Conservation (phyloP, 176 grass and related monocot species). For the Chloris gayana region DNA sequence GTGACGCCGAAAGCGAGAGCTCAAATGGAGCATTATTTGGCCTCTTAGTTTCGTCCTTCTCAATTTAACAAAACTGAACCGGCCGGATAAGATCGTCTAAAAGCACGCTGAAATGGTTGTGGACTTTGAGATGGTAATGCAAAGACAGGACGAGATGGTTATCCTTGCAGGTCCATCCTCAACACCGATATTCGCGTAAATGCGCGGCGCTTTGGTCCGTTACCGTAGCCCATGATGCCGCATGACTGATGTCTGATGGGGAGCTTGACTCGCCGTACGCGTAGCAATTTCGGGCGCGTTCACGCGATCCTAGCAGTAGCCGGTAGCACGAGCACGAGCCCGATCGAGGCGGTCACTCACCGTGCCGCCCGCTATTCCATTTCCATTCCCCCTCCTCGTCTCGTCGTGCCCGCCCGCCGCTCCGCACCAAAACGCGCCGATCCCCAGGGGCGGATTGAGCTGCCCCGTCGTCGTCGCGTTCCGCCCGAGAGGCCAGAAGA, state of each 20-base stretch:
- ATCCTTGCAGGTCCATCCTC: background rate
- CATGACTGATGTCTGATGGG: too few relatives aligned
- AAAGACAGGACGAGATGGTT: background rate
- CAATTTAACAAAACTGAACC: background rate
- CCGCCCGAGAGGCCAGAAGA: background rate
- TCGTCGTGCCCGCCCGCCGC: constrained; percentile 8
- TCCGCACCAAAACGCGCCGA: constrained; percentile 38
- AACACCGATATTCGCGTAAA: background rate
- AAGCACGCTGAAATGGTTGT: too few relatives aligned
- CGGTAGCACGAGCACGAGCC: background rate
- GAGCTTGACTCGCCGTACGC: background rate
- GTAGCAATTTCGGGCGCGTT: constrained; percentile 6
- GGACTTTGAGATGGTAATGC: background rate
- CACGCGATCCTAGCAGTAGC: background rate
- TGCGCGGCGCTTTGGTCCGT: background rate
- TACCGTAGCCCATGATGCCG: background rate
- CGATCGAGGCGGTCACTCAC: background rate
- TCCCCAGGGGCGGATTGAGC: background rate
- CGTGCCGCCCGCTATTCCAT: constrained; percentile 31
- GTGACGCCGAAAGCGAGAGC: background rate
- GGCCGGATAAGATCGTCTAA: too few relatives aligned
- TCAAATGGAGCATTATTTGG: background rate
- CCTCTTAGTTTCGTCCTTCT: background rate
- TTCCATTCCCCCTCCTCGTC: constrained; percentile 36
- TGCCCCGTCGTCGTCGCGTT: background rate